Evolutionary conservation across 129 eudicot species (phyloP).

Genomic region (Kitagawia praeruptora): DNA sequence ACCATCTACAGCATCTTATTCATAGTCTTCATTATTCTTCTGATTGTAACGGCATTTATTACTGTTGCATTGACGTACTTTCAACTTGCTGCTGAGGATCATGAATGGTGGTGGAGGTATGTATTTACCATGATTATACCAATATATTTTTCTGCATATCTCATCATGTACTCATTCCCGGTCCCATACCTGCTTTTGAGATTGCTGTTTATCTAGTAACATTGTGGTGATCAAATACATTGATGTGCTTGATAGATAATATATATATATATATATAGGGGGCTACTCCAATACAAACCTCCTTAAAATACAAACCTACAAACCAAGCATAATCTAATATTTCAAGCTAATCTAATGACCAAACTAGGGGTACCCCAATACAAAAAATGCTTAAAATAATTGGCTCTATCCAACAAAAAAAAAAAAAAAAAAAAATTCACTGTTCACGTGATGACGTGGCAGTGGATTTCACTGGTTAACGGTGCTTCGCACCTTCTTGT

Average conservation of each 20-base stretch:
- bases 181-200: not conserved
- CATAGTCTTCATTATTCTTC: slow-evolving; percentile 32
- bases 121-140: not conserved
- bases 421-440: too few relatives aligned
- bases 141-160: not conserved
- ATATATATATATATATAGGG: too few relatives aligned
- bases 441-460: too few relatives aligned
- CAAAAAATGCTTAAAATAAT: too few relatives aligned
- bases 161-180: not conserved
- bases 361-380: too few relatives aligned
- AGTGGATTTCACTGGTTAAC: too few relatives aligned
- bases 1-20: slow-evolving; percentile 33
- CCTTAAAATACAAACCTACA: too few relatives aligned
- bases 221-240: not conserved
- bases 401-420: too few relatives aligned
- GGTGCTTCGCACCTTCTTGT: too few relatives aligned
- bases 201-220: not conserved
- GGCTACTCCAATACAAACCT: too few relatives aligned
- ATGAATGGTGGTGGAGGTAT: slow-evolving; percentile 42
- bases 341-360: too few relatives aligned
- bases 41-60: slow-evolving; percentile 39
- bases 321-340: too few relatives aligned
- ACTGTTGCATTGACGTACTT: slow-evolving; percentile 45
- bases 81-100: slow-evolving; percentile 48
- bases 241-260: not conserved